These are phyloP conservation scores for Staphylotrichum longicolle DNA, from an alignment of 495 filamentous ascomycete species.

Conservation along the genomic window DNA sequence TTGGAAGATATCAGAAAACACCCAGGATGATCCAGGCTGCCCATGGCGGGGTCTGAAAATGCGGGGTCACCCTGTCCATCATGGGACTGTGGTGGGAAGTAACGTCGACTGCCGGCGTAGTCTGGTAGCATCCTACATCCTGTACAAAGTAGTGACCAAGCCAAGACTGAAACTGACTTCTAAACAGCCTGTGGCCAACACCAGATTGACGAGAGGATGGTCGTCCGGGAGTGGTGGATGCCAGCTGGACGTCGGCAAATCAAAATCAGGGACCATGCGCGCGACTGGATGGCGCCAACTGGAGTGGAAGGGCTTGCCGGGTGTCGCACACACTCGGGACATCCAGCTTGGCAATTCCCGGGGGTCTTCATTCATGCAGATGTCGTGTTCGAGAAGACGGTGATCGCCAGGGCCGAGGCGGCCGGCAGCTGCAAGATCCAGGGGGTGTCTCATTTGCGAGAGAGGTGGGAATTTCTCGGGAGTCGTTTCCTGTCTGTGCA, in stretches of 20 bases:
- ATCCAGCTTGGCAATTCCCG: conserved; percentile 5
- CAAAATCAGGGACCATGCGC: background rate
- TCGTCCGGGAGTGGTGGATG: background rate
- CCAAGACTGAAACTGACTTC: background rate
- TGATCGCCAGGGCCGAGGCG: conserved; percentile 13
- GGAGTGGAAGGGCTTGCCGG: background rate
- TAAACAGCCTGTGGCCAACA: background rate
- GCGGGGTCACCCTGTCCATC: background rate
- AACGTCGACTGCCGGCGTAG: no score
- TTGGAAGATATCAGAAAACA: background rate
- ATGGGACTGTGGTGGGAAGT: no score
- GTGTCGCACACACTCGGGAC: background rate
- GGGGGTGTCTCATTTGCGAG: background rate
- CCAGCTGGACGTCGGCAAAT: background rate
- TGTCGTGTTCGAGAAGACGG: conserved; percentile 14
- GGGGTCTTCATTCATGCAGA: conserved; percentile 6
- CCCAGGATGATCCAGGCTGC: background rate
- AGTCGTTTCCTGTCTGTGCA: no score
- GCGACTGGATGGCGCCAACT: background rate
- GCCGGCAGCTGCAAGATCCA: conserved; percentile 4
- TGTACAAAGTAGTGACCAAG: no score
- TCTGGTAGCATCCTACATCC: no score
- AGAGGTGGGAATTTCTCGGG: no score
- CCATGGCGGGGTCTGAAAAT: conserved; percentile 6
- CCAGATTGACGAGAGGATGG: background rate